Base-by-base conservation (phyloP, 805 yeast genomes). In the Teunomyces pallodes region DNA sequence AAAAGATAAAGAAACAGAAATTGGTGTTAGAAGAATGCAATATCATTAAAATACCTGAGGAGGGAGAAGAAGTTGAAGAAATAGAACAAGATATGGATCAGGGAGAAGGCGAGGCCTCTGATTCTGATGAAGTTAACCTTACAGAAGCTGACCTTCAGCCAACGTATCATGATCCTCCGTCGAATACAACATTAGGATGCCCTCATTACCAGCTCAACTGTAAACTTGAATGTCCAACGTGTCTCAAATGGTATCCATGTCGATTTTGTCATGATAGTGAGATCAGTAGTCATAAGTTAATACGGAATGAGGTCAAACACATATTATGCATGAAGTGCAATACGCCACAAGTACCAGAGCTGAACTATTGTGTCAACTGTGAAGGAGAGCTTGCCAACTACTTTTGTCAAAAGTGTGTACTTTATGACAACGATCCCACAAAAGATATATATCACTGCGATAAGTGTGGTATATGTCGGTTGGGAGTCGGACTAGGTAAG, bases 391-490 rank as follows among this genome's bases (percentile, higher is more conserved):
- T 91, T 62, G 89, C 96, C 32, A 71, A 78, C 47, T 90, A 92
- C 63, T 90, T 80, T 61, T 91, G 98, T 66, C 74, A 71, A 4
- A 79, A 74, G 43, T 91, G 98, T 70, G 84, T 82, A 50, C 74
- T 91, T 24, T 92, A 86, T 73, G 97, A 90, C 62, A 85, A 86
- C 60, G 94, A 89, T 61, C 72, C 81, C 7, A 70, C 76, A 38
- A 90, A 89, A 60, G 86, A 86, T 52, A 90, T 91, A 20, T 91
- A 90, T 60, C 98, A 91, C 63, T 91, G 98, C 65, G 88, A 84
- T 56, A 87, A 84, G 56, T 91, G 98, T 70, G 96, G 96, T 0
- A 90, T 92, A 46, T 91, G 98, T 64, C 78, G 97, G 10, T 72
- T 92, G 8, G 98, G 98, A 1, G 73, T 86, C 24, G 97, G 97